Conservation (phyloP, 176 grass and related monocot species). For the Oryza australiensis region DNA sequence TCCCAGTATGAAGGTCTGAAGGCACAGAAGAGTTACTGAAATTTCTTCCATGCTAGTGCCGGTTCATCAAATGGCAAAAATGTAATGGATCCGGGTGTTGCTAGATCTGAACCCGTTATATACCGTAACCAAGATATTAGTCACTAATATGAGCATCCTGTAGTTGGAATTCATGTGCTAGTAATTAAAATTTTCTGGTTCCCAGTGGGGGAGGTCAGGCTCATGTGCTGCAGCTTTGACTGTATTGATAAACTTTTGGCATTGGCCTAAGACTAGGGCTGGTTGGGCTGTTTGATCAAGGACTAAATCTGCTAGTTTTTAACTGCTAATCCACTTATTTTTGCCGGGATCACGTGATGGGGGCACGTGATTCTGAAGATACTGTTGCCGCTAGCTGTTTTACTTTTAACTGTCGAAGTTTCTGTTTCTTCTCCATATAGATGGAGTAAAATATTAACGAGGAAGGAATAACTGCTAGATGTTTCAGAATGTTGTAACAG, state of each 20-base stretch:
- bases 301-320: background rate
- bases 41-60: background rate
- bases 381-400: background rate
- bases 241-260: conserved; percentile 25
- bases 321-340: conserved; percentile 25
- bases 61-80: background rate
- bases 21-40: background rate
- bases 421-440: background rate
- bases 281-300: conserved; percentile 12
- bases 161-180: conserved; percentile 42
- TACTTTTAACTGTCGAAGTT: conserved; percentile 30
- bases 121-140: background rate
- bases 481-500: background rate
- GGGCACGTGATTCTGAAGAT: conserved; percentile 1
- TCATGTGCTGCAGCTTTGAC: conserved; percentile 64
- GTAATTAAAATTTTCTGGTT: conserved; percentile 24
- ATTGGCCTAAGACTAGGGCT: conserved; percentile 28
- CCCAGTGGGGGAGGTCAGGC: conserved; percentile 1
- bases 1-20: no score
- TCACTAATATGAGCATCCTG: background rate
- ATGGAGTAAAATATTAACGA: background rate
- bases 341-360: conserved; percentile 36
- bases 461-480: background rate
- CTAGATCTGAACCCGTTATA: background rate
- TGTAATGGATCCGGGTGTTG: background rate